These are phyloP conservation scores for Lipomyces orientalis DNA, from an alignment of 805 yeast species.

Conservation along the genomic window DNA sequence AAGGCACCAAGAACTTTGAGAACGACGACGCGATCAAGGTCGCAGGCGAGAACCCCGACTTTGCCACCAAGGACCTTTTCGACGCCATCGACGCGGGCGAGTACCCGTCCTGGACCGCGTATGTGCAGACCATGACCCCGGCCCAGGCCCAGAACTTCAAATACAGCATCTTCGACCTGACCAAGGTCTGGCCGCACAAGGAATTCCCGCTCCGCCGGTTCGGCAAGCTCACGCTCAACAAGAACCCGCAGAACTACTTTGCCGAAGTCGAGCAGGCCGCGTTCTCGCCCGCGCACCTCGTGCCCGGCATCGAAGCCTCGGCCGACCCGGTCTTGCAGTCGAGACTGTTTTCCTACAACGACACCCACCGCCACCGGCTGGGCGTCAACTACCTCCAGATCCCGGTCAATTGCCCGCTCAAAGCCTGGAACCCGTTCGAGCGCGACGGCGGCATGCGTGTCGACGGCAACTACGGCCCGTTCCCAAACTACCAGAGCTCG, in stretches of 20 bases:
- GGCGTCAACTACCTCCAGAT: conserved; percentile 71
- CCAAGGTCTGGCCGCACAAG: conserved; percentile 64
- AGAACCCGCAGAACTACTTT: conserved; percentile 62
- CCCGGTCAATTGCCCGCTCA: conserved; percentile 69
- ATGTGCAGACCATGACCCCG: conserved; percentile 64
- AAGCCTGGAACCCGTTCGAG: conserved; percentile 50
- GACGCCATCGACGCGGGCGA: conserved; percentile 56
- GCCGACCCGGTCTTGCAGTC: conserved; percentile 81
- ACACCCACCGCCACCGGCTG: conserved; percentile 77
- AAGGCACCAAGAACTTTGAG: conserved; percentile 55
- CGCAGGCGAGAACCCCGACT: conserved; percentile 59
- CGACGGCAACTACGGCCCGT: conserved; percentile 54
- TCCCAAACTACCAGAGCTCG: conserved; percentile 53
- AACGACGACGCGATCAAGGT: conserved; percentile 55
- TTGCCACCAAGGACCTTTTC: conserved; percentile 53
- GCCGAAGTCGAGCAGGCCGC: conserved; percentile 63
- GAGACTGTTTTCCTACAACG: conserved; percentile 75
- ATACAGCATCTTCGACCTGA: conserved; percentile 58
- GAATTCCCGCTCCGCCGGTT: conserved; percentile 61
- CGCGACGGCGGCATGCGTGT: conserved; percentile 68
- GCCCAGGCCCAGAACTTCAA: conserved; percentile 59
- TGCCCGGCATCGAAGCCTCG: conserved; percentile 76
- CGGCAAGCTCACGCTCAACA: conserved; percentile 61
- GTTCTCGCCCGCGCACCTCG: conserved; percentile 73
- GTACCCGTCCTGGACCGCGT: conserved; percentile 58